These are phyloP conservation scores for Candida tibetensis DNA, from an alignment of 805 yeast genomes.

Conservation along the genomic window DNA sequence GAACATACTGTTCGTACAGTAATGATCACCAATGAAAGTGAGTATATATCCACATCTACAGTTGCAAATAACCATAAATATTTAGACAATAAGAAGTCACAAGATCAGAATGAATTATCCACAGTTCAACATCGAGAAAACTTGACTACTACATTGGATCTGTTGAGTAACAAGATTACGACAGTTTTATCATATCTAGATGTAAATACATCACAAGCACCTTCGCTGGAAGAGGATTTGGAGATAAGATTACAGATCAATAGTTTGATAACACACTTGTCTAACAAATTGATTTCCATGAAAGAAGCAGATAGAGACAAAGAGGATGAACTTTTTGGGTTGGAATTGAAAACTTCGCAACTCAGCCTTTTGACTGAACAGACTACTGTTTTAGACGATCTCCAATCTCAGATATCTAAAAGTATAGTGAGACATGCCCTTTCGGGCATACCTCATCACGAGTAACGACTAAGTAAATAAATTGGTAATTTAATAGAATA, in stretches of 20 bases:
- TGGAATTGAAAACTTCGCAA: constrained; percentile 23
- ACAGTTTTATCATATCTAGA: constrained; percentile 20
- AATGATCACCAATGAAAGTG: constrained; percentile 28
- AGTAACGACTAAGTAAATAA: not conserved
- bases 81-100: constrained; percentile 11
- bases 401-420: constrained; percentile 15
- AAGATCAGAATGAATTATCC: constrained; percentile 7
- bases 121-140: constrained; percentile 9
- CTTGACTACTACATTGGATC: constrained; percentile 16
- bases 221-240: constrained; percentile 6
- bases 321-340: constrained; percentile 8
- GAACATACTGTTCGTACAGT: constrained; percentile 10
- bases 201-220: not conserved
- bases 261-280: constrained; percentile 25
- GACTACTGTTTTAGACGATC: constrained; percentile 20
- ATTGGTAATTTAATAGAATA: no score
- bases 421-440: constrained; percentile 11
- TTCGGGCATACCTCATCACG: not conserved
- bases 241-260: constrained; percentile 17
- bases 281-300: constrained; percentile 20
- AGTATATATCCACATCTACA: constrained; percentile 32
- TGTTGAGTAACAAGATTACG: constrained; percentile 21
- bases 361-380: constrained; percentile 32
- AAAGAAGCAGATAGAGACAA: constrained; percentile 7
- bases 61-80: constrained; percentile 27